A percentile compares a stretch with the other conserved stretches of the same genome.
Conservation (phyloP, 2,329 filamentous ascomycete genomes). For the Xylariaceae sp. region DNA sequence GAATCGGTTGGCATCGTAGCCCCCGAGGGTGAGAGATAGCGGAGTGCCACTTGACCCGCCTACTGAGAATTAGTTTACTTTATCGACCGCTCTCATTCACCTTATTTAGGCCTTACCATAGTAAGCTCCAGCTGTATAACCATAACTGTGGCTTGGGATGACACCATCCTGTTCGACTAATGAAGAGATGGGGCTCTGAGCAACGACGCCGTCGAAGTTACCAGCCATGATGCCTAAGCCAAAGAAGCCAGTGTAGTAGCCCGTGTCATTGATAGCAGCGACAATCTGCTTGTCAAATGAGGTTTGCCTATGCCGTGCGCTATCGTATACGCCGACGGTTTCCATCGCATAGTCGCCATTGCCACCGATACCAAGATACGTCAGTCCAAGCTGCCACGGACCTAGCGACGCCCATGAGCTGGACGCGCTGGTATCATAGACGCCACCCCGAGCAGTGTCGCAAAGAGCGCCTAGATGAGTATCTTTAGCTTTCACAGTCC, state of each 20-base stretch:
- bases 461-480: constrained; percentile 44
- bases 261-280: constrained; percentile 51
- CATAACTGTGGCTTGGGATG: constrained; percentile 70
- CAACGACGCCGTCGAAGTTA: constrained; percentile 44
- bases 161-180: constrained; percentile 53
- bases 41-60: constrained; percentile 37
- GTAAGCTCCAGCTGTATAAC: constrained; percentile 70
- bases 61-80: constrained; percentile 12
- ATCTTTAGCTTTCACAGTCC: background rate
- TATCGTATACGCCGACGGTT: constrained; percentile 37
- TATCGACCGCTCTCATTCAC: too few species aligned
- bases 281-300: constrained; percentile 43
- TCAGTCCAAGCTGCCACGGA: constrained; percentile 55
- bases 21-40: constrained; percentile 62
- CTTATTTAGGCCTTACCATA: constrained; percentile 50
- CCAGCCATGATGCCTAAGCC: constrained; percentile 53
- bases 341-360: constrained; percentile 64
- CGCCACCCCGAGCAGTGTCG: constrained; percentile 50
- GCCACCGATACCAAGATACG: constrained; percentile 52
- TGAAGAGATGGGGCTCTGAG: constrained; percentile 49
- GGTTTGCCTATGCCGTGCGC: constrained; percentile 32
- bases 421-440: constrained; percentile 52
- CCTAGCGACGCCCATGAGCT: constrained; percentile 56
- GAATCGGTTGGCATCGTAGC: constrained; percentile 63
- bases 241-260: constrained; percentile 50